Evolutionary conservation across 345 rosid species (phyloP), one percentile per base, ranked within the genome.

Genomic region (Eucalyptus erythrocorys): DNA sequence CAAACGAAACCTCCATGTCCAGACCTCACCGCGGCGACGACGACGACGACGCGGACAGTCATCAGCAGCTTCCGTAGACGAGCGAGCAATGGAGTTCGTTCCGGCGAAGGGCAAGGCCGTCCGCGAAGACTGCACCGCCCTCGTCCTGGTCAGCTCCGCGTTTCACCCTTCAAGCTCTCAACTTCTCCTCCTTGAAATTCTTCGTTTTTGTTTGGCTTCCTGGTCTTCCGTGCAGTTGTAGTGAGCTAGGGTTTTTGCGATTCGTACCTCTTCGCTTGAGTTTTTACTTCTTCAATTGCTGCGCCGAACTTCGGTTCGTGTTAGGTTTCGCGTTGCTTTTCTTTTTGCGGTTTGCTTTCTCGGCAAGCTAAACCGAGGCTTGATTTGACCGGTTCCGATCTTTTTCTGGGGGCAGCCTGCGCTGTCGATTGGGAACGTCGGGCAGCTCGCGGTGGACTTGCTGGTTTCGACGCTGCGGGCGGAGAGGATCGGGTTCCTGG

Each of bases 361-460:
- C 22, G 79, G 59, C 43, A 37, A 84, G 34, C 59, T 8, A n/a
- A 68, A 68, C 80, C 1, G 30, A 64, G 71, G 57, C 7, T 88
- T 10, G 48, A 40, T 45, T 55, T 79, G 24, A 85, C 79, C 27
- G 48, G 42, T 27, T 61, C 50, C 30, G n/a, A 24, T 66, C 53
- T 32, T 53, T 53, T 51, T 66, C 49, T 27, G 22, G 42, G 12
- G 30, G 88, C 68, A 98, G 98, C 99, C 99, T 51, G 99, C 99
- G 45, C 88, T 98, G 86, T 98, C 98, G 64, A 94, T 95, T 55
- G 99, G 99, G 88, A 98, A 97, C 89, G 99, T 96, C 68, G 99
- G 98, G 64, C 98, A 98, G 92, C 93, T 98, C 16, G 98, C 98
- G 4, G 94, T 95, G 89, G 99, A 98, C 94, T 92, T 97, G 61